Conservation (phyloP, 225 moss, liverwort and hornwort species). For the Sphagnum tenellum region DNA sequence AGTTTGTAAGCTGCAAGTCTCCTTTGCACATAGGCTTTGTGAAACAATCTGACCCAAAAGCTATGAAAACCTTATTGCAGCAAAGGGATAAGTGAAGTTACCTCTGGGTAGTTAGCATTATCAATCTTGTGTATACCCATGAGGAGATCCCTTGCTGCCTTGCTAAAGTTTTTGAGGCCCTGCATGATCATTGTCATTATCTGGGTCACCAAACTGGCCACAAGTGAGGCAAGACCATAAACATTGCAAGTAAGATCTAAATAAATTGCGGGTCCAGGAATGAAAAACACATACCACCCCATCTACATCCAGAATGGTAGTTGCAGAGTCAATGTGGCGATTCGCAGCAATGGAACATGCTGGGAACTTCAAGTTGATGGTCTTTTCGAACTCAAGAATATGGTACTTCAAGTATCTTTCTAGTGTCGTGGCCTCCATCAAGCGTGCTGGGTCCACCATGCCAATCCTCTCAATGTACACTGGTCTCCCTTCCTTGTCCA, state of each 20-base stretch:
- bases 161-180: conserved; percentile 77
- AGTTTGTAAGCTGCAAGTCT: no score
- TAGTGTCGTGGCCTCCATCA: conserved; percentile 77
- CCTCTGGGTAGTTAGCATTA: conserved; percentile 94
- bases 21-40: background rate
- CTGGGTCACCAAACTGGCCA: no score
- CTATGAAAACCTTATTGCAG: no score
- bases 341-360: conserved; percentile 75
- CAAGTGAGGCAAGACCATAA: background rate
- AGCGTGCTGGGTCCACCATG: conserved; percentile 62
- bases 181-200: conserved; percentile 13
- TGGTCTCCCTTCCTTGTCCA: conserved; percentile 87
- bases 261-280: no score
- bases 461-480: conserved; percentile 86
- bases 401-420: conserved; percentile 89
- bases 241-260: background rate
- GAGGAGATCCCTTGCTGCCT: conserved; percentile 75
- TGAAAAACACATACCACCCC: conserved; percentile 59
- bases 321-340: conserved; percentile 69
- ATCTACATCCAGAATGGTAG: conserved; percentile 85
- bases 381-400: conserved; percentile 85
- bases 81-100: conserved; percentile 7
- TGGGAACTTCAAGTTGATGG: conserved; percentile 81
- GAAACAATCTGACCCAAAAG: no score
- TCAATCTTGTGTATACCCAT: conserved; percentile 88